Base-by-base conservation (phyloP, 2,329 filamentous ascomycete species). In the Trichoderma lentiforme region DNA sequence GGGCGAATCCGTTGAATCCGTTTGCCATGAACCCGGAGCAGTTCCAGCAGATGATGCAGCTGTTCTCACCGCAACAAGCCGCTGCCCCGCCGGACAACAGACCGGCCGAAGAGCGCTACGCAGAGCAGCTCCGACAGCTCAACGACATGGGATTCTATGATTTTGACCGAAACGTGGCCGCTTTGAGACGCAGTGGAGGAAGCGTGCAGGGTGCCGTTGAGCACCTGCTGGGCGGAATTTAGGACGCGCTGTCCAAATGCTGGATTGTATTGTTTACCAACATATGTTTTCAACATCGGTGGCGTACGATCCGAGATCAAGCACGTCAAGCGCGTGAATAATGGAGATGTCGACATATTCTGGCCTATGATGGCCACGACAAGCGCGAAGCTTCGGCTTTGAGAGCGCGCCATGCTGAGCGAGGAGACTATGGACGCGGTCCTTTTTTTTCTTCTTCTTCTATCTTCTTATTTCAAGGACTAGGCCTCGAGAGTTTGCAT, bases 141-240 rank as follows among this genome's bases (percentile, higher is more conserved):
- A 99, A 99, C 81, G 96, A 98, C 75, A 99, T 99, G 96, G 96
- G 96, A 3, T 99, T 99, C 83, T 97, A 90, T 80, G 95, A 99
- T 79, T 99, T 98, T 79, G 95, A 99, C 67, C 86, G 93, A 76
- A 99, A 99, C 77, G 90, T 99, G 36, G 90, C 92, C 71, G 96
- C 96, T 6, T 84, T 99, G 78, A 88, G 95, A 81, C 89, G 95
- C 77, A 93, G 93, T 73, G 96, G 96, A 9, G 96, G 96, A 12
- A 98, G 93, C 80, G 96, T 98, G 53, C 94, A 98, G 80, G 96
- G 95, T 12, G 96, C 93, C 6, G 89, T 97, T 68, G 93, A 96
- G 82, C 90, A 93, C 78, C 83, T 97, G 71, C 82, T 93, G 34
- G 83, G 79, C 71, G 78, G 75, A n/a, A 68, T 66, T 5, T 79